Evolutionary conservation across 2,329 filamentous ascomycete genomes (phyloP).

Genomic region (Colletotrichum destructivum): DNA sequence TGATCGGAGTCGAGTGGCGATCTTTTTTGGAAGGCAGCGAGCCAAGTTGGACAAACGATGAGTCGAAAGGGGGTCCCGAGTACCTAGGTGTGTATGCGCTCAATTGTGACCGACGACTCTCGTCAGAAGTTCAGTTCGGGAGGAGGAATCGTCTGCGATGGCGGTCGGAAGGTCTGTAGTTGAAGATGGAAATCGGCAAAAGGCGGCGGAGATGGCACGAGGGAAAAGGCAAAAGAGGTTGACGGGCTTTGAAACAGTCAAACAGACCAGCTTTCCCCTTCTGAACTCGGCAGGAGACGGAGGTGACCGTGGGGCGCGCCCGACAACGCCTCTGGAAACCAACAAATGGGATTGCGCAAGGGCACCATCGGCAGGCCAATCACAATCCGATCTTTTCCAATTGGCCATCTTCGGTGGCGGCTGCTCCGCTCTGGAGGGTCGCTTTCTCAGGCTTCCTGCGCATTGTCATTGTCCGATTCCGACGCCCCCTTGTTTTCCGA

Average conservation of each 20-base stretch:
- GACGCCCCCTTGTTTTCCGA: conserved; percentile 12
- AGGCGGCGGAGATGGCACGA: conserved; percentile 17
- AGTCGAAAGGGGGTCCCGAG: conserved; percentile 2
- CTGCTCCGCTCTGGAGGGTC: conserved; percentile 20
- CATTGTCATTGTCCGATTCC: conserved; percentile 2
- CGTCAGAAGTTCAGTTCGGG: not conserved
- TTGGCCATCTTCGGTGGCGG: conserved; percentile 34
- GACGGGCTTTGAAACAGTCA: conserved; percentile 41
- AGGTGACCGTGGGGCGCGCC: conserved; percentile 31
- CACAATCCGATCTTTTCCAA: conserved; percentile 27
- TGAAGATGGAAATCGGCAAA: conserved; percentile 15
- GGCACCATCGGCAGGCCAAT: conserved; percentile 23
- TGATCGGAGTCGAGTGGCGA: conserved; percentile 13
- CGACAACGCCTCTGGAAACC: conserved; percentile 4
- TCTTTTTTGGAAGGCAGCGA: not conserved
- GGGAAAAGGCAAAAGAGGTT: conserved; percentile 18
- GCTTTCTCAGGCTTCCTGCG: not conserved
- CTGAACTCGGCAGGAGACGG: conserved; percentile 39
- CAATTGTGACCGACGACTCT: conserved; percentile 15
- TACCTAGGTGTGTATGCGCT: conserved; percentile 1
- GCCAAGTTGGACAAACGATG: not conserved
- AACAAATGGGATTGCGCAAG: conserved; percentile 32
- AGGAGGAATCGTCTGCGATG: conserved; percentile 10
- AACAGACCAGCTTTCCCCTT: conserved; percentile 39
- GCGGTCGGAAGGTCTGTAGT: conserved; percentile 14